Evolutionary conservation across 2,329 filamentous ascomycete genomes (phyloP).

Genomic region (Colletotrichum cereale): DNA sequence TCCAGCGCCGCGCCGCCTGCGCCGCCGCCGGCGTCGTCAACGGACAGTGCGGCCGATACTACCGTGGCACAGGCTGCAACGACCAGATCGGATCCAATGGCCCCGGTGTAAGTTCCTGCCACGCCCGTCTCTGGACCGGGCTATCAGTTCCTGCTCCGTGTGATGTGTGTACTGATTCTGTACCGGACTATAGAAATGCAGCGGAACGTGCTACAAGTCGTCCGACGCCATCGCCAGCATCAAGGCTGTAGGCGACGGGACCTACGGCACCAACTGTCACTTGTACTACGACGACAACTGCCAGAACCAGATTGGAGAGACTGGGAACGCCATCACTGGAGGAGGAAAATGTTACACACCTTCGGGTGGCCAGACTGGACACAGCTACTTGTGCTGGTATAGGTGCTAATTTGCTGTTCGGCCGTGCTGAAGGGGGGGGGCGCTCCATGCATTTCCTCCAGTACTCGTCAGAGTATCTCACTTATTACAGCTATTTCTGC

Average conservation of each 20-base stretch:
- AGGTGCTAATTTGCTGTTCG: neutral
- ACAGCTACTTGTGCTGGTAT: constrained; percentile 8
- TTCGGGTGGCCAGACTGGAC: constrained; percentile 5
- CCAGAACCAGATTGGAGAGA: constrained; percentile 9
- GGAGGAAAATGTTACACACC: constrained; percentile 12
- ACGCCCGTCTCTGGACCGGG: neutral
- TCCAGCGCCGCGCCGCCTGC: constrained; percentile 10
- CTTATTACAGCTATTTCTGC: neutral
- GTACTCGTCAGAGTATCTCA: neutral
- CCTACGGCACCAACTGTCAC: constrained; percentile 4
- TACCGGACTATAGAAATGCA: neutral
- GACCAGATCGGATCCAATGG: constrained; percentile 3
- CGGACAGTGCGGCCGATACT: constrained; percentile 8
- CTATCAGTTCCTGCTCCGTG: neutral
- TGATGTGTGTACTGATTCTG: neutral
- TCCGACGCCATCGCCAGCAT: constrained; percentile 19
- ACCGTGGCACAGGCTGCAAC: constrained; percentile 10
- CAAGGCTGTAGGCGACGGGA: constrained; percentile 6
- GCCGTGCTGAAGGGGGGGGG: neutral
- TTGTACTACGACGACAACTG: constrained; percentile 12
- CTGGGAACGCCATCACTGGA: neutral
- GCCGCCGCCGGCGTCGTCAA: constrained; percentile 6
- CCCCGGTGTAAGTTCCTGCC: neutral
- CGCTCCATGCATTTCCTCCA: neutral
- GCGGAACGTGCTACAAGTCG: constrained; percentile 2